Conservation (phyloP, 2,329 filamentous ascomycete species). For the Curvularia eragrostidis region DNA sequence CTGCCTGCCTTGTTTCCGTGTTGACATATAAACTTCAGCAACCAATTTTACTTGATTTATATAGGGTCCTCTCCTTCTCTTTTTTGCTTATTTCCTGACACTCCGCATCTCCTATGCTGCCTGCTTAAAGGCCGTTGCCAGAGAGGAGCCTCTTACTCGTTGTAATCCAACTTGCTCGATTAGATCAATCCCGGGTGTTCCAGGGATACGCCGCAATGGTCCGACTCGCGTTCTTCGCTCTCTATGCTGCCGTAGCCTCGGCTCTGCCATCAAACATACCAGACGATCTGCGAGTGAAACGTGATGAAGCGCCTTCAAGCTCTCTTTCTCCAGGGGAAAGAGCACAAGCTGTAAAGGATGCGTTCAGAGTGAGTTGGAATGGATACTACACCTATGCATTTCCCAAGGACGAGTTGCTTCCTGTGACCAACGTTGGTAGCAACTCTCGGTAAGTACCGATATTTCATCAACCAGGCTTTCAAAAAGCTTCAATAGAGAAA, state of each 20-base stretch:
- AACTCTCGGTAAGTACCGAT: slow-evolving; percentile 70
- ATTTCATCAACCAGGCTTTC: neutral
- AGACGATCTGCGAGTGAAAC: slow-evolving; percentile 20
- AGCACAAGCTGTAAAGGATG: slow-evolving; percentile 44
- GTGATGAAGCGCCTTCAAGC: slow-evolving; percentile 15
- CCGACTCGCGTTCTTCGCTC: slow-evolving; percentile 16
- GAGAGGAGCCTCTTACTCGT: neutral
- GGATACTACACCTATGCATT: slow-evolving; percentile 75
- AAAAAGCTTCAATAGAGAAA: neutral
- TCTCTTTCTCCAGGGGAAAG: slow-evolving; percentile 22
- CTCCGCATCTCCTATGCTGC: neutral
- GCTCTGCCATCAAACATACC: slow-evolving; percentile 26
- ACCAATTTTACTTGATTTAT: neutral
- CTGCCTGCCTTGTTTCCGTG: neutral
- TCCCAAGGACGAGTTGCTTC: slow-evolving; percentile 76
- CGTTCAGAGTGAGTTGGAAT: slow-evolving; percentile 46
- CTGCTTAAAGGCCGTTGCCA: neutral
- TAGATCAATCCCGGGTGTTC: no score
- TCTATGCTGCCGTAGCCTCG: slow-evolving; percentile 16
- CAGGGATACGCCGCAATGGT: slow-evolving; percentile 6
- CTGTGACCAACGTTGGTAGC: slow-evolving; percentile 67
- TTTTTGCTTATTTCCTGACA: neutral
- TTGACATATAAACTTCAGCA: neutral
- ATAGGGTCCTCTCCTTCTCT: neutral
- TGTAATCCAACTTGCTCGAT: neutral